Evolutionary conservation across 192 early-diverging fungal species (phyloP), one percentile per base, ranked within the genome.

Genomic region (Coemansia sp.): DNA sequence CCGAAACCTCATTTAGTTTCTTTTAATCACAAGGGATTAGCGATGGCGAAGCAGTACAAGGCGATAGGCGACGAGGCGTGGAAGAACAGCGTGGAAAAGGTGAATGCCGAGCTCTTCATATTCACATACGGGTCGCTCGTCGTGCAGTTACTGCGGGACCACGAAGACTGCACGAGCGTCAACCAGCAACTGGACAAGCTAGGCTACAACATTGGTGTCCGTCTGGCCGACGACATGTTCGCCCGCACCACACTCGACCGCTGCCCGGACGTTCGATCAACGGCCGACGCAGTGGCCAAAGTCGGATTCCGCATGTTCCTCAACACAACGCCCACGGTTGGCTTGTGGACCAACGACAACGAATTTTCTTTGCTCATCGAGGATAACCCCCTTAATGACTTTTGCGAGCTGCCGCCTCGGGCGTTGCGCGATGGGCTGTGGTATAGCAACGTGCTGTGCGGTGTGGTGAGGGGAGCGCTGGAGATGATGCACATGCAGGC

Each of bases 401-500:
- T 94, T 86, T 95, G 98, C 27, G 97, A 99, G 71, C 84, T 99
- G 54, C 97, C 97, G 10, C 88, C 91, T 21, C 89, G 90, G 64
- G 82, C 86, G 2, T 62, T 85, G 15, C 80, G 88, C 60, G 84
- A 84, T 11, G 93, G 90, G 19, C 79, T 99, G 60, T 97, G 94
- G 95, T 99, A 96, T 69, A 96, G 94, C 22, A 99, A 99, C 65
- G 87, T 98, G 22, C 79, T 96, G 35, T 95, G 93, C 65, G 97
- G 97, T 2, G 93, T 98, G 2, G 66, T 99, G 49, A 85, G 97
- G 14, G 97, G 95, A 3, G 91, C 95, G 7, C 80, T 98, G 39
- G 97, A 99, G 64, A 98, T 99, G 94, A 93, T 96, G 29, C 90
- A 93, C 72, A 89, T 99, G 89, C 94, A 96, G 66, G 89, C 93